phyloP scores from a whole-genome alignment of 345 rosid species.

The Linum tenue region DNA sequence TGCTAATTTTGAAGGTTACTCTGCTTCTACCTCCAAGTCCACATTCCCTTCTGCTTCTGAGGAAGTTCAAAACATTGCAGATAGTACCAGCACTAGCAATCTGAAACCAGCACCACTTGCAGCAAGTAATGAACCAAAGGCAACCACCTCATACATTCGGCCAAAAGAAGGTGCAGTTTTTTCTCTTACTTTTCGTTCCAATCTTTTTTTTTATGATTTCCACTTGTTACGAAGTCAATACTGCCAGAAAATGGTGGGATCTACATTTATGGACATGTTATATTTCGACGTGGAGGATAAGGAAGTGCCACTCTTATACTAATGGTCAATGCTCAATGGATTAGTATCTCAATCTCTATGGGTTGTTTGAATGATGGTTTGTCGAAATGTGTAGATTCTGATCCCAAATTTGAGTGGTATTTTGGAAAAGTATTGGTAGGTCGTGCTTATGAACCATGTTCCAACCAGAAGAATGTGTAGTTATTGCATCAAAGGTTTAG shows the following conservation, averaged over 20 bases:
- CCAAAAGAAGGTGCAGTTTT: slow-evolving; percentile 59
- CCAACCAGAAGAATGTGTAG: background rate
- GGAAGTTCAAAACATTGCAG: slow-evolving; percentile 22
- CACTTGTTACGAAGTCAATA: background rate
- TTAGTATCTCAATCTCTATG: no score
- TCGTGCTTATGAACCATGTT: background rate
- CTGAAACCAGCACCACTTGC: slow-evolving; percentile 14
- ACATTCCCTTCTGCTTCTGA: slow-evolving; percentile 19
- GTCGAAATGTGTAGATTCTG: no score
- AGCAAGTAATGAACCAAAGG: slow-evolving; percentile 43
- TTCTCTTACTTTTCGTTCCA: slow-evolving; percentile 4
- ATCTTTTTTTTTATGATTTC: slow-evolving; percentile 3
- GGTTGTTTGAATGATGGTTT: no score
- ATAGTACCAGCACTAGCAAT: slow-evolving; percentile 19
- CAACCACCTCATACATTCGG: slow-evolving; percentile 49
- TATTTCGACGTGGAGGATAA: background rate
- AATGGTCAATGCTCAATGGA: no score
- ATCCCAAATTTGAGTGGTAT: no score
- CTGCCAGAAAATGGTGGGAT: background rate
- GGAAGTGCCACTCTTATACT: background rate
- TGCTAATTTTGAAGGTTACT: slow-evolving; percentile 10
- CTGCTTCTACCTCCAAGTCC: slow-evolving; percentile 26
- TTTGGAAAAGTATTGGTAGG: no score
- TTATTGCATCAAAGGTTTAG: background rate
- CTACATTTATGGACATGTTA: background rate